Base-by-base conservation (phyloP, 306 rosid species). In the Urtica urens region DNA sequence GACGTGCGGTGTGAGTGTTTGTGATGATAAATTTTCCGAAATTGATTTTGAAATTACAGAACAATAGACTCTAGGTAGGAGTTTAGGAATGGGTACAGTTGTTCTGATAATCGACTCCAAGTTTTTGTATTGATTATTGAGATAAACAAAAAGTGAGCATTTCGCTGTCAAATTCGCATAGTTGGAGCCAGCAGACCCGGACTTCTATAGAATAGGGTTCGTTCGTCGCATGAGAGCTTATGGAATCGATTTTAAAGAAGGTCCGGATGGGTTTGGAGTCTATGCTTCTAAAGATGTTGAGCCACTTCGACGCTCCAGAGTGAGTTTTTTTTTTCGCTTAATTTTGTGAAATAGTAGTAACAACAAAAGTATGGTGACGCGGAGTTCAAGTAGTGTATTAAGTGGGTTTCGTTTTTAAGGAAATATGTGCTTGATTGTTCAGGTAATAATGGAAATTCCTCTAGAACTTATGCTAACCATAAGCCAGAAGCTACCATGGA, bases 401-500 rank as follows among this genome's bases (percentile, higher is more conserved):
- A 21, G 19, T 25, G 33, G 15, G 10, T 25, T 30, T 39, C 18
- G 14, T n/a, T 15, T 35, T 47, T 11, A 15, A 5, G 33, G 20
- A 10, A 23, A 51, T 53, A 51, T 34, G 29, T 51, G 28, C 34
- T 48, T 31, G 21, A 52, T 61, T 49, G 58, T 48, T 44, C 82
- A 84, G 97, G 93, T 90, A 51, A 75, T 84, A 33, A 84, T 90
- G 97, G 97, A 84, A 72, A 84, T 90, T 65, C 97, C 97, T 7
- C 64, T 90, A 31, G 97, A 90, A 65, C 37, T 90, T 53, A 81
- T 90, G 97, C 59, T 90, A 60, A 84, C 97, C 25, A 66, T 90
- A 53, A 76, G 93, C 70, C 76, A 84, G 72, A 84, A 81, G 64
- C 90, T 68, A 14, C 97, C 97, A 0, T 84, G 97, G 97, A 90